Conservation (phyloP, 305 asterid species). For the Solanum aculeatissimum region DNA sequence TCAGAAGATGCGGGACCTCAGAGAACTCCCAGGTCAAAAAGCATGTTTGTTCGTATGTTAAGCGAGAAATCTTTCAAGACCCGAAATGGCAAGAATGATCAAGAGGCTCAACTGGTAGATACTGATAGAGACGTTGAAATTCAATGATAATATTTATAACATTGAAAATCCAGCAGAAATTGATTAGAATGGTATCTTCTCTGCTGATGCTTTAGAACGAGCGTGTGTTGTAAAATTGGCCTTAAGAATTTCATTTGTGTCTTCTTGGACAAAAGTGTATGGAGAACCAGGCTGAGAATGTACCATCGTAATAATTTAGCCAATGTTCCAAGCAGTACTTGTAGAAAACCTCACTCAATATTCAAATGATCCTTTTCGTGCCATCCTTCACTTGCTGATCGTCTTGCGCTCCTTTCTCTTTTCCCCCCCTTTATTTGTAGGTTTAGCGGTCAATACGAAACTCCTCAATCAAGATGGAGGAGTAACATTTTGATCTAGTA, state of each 20-base stretch:
- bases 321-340: neutral
- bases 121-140: constrained; percentile 39
- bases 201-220: neutral
- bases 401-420: no score
- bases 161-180: neutral
- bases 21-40: constrained; percentile 36
- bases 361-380: neutral
- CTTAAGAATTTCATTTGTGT: neutral
- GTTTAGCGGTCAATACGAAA: no score
- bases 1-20: constrained; percentile 6
- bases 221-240: neutral
- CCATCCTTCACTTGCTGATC: no score
- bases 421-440: no score
- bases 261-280: neutral
- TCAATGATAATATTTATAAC: constrained; percentile 9
- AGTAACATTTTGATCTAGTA: neutral
- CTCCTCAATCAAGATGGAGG: no score
- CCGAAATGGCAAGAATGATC: constrained; percentile 21
- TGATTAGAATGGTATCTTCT: neutral
- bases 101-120: constrained; percentile 24
- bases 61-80: constrained; percentile 49
- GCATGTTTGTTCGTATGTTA: constrained; percentile 44
- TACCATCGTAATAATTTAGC: neutral
- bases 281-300: neutral
- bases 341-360: neutral